Evolutionary conservation across 2,329 filamentous ascomycete species (phyloP), one percentile per base, ranked within the genome.

Genomic region (Cladosporium austrohemisphaericum): DNA sequence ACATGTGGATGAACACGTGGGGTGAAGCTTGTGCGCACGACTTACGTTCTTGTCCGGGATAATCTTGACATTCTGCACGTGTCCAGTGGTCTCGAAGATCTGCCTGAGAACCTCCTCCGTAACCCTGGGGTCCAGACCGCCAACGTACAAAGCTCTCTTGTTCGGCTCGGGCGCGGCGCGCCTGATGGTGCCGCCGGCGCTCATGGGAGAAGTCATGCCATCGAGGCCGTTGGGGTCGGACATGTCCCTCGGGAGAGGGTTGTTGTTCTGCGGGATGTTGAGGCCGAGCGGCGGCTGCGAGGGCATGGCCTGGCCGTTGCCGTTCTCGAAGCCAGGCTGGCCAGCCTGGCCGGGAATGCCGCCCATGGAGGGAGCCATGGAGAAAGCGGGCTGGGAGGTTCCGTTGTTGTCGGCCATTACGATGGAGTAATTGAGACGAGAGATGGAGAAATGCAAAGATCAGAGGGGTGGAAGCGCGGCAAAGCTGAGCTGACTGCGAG

Each of bases 11-110:
- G 22, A 31, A 29, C n/a, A 33, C 29, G 41, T 16, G 41, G 16
- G 11, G 29, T 13, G n/a, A 20, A 25, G 23, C 36, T 36, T 14
- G 32, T 37, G 40, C 10, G 10, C 29, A 19, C 55, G 53, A 83
- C 89, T 80, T 75, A 95, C 91, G 73, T 96, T 98, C 80, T 98
- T 98, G 78, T 98, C 93, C 45, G 93, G 93, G 68, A 98, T 98
- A 66, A 98, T 96, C 79, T 98, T 98, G 68, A 98, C 93, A 66
- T 89, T 96, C 73, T 95, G 86, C 57, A 98, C 93, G 72, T 98
- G 93, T 50, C 93, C 93, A 52, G 91, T 96, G 5, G 93, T 98
- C 77, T 98, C 93, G 65, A 98, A 98, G 63, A 97, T 97, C 71
- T 97, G 92, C 65, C 90, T 89, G 69, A 97, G 73, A 50, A 97